Base-by-base conservation (phyloP, 768 basidiomycete genomes). In the Gautieria morchelliformis region DNA sequence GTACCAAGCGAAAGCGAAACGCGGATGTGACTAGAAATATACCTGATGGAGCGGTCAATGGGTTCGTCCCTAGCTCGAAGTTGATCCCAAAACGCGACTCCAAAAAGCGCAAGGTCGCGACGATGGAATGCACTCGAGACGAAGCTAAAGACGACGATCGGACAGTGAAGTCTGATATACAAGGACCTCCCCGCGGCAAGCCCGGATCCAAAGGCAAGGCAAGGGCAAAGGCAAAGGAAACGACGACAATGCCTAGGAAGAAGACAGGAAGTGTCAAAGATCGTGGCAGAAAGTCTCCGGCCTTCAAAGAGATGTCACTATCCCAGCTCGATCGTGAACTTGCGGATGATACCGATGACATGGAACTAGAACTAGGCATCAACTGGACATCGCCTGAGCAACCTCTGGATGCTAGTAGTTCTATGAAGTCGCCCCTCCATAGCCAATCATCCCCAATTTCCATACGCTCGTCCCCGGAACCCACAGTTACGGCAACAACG, bases 31-130 rank as follows among this genome's bases (percentile, higher is more conserved):
- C 68, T 58, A 75, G 86, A 60, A 90, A 92, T 64, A 82, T 92
- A 27, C 91, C 90, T 37, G 67, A 69, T 11, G 84, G 84, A n/a
- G 88, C 89, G 4, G 75, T 74, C 61, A 79, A 75, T 2, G 83
- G 84, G 1, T 93, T 93, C 67, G 80, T 91, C 19, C 78, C 75
- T 35, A 90, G 83, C 11, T 78, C 78, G 1, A 77, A 85, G 22
- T 70, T 90, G 52, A 61, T 88, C 20, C 72, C 74, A 58, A 88
- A 83, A 61, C 72, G 68, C 17, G 60, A 22, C 50, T 39, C 58
- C 49, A 70, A 62, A 70, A 77, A 67, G 71, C 76, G 73, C 74
- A 78, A 64, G 39, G 65, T 68, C 24, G 39, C 67, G n/a, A 17
- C 56, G 44, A 70, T 71, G 60, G 69, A 75, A 48, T 79, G 85